Percentiles rank a stretch among this genome's conserved stretches.
These are phyloP conservation scores for Houttuynia cordata DNA, from an alignment of 164 flowering plant species.

Conservation along the genomic window DNA sequence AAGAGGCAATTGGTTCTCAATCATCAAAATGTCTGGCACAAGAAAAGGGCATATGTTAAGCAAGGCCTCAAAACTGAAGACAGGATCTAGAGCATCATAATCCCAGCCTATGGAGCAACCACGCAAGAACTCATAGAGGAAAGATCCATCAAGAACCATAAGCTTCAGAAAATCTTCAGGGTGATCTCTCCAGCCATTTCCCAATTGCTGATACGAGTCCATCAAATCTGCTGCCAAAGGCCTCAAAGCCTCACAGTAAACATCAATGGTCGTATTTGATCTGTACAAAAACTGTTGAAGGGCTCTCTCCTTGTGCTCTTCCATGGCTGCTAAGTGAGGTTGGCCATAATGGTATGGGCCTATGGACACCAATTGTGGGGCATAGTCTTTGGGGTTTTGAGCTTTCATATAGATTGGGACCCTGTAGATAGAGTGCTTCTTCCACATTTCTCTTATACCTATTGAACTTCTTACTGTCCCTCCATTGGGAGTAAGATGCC, in stretches of 20 bases:
- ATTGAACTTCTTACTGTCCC: neutral
- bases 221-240: neutral
- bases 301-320: slow-evolving; percentile 22
- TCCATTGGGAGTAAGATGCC: neutral
- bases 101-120: slow-evolving; percentile 36
- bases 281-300: slow-evolving; percentile 15
- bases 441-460: neutral
- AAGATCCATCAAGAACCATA: slow-evolving; percentile 64
- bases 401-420: slow-evolving; percentile 1
- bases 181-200: slow-evolving; percentile 16
- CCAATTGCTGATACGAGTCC: neutral
- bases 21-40: slow-evolving; percentile 53
- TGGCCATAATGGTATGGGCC: slow-evolving; percentile 20
- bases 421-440: slow-evolving; percentile 1
- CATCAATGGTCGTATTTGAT: slow-evolving; percentile 3
- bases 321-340: slow-evolving; percentile 16
- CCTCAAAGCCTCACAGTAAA: slow-evolving; percentile 5
- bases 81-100: slow-evolving; percentile 41
- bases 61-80: slow-evolving; percentile 45
- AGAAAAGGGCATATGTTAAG: slow-evolving; percentile 34
- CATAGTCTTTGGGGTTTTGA: neutral
- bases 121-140: slow-evolving; percentile 46
- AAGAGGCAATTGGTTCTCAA: slow-evolving; percentile 61
- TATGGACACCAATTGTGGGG: slow-evolving; percentile 2
- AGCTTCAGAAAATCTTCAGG: slow-evolving; percentile 42